Evolutionary conservation across 176 grass and related monocot genomes (phyloP).

Genomic region (Aegilops speltoides): DNA sequence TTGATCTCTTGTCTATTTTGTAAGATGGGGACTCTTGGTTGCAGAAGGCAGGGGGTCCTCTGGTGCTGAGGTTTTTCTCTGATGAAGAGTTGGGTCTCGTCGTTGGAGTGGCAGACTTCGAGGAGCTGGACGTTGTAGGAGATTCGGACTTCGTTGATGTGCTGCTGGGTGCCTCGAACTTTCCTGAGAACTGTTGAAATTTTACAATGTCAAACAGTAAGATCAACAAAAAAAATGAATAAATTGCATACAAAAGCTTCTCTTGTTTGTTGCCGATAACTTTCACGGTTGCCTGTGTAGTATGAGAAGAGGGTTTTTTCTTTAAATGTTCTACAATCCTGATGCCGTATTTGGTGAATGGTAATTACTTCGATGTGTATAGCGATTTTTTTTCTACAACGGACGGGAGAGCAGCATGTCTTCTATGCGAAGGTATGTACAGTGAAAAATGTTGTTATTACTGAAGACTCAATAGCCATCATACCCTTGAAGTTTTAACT

Average conservation of each 20-base stretch:
- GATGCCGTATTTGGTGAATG: background rate
- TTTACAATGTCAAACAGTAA: constrained; percentile 6
- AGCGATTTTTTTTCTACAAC: background rate
- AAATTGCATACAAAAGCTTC: background rate
- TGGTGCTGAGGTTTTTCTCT: constrained; percentile 20
- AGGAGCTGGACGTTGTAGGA: constrained; percentile 35
- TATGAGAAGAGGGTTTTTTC: background rate
- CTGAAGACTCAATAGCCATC: background rate
- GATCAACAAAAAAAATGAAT: background rate
- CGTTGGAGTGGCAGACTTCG: constrained; percentile 25
- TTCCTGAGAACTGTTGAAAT: constrained; percentile 32
- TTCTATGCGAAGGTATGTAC: background rate
- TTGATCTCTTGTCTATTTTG: constrained; percentile 49
- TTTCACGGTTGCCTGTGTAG: background rate
- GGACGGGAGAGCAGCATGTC: background rate
- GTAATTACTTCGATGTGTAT: background rate
- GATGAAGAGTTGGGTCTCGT: constrained; percentile 30
- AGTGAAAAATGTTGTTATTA: background rate
- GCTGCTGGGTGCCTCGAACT: constrained; percentile 10
- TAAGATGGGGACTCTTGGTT: constrained; percentile 21
- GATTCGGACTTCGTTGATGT: constrained; percentile 24
- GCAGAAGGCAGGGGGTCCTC: background rate
- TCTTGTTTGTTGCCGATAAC: background rate
- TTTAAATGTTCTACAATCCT: background rate
- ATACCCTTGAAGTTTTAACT: constrained; percentile 64